These are phyloP conservation scores for Plantago elongata DNA, from an alignment of 257 asterid genomes.

Conservation along the genomic window DNA sequence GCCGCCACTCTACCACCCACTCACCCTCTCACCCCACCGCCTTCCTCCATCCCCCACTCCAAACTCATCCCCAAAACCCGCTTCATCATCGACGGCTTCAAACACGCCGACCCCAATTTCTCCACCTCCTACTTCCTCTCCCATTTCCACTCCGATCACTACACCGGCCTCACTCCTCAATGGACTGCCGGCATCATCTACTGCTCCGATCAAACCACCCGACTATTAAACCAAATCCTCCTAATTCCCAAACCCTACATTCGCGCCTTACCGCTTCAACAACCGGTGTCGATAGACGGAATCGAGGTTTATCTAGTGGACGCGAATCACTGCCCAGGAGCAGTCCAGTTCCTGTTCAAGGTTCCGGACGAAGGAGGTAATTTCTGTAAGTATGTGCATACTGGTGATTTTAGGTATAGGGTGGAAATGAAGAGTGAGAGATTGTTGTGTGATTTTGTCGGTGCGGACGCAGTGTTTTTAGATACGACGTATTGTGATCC, in stretches of 20 bases:
- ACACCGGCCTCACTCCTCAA: constrained; percentile 66
- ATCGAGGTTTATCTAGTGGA: constrained; percentile 54
- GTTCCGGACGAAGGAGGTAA: constrained; percentile 30
- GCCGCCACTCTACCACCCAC: constrained; percentile 37
- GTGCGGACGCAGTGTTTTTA: constrained; percentile 77
- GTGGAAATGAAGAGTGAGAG: constrained; percentile 51
- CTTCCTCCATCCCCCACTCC: constrained; percentile 49
- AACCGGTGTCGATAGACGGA: constrained; percentile 53
- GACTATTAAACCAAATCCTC: constrained; percentile 59
- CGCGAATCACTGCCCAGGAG: constrained; percentile 97
- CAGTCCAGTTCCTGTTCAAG: constrained; percentile 79
- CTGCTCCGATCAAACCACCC: constrained; percentile 66
- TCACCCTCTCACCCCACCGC: constrained; percentile 35
- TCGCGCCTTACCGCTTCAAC: constrained; percentile 40
- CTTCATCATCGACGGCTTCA: constrained; percentile 78
- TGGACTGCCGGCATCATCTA: constrained; percentile 76
- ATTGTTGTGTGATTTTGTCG: constrained; percentile 46
- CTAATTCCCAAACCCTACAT: constrained; percentile 52
- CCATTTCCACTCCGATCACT: constrained; percentile 95
- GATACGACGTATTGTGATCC: constrained; percentile 94
- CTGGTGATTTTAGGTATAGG: constrained; percentile 81
- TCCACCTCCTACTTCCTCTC: constrained; percentile 84
- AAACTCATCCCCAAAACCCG: constrained; percentile 83
- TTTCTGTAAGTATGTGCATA: constrained; percentile 76
- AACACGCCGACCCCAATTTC: constrained; percentile 49